Base-by-base conservation (phyloP, 1,284 basidiomycete species). In the Porphyrellus sp. region DNA sequence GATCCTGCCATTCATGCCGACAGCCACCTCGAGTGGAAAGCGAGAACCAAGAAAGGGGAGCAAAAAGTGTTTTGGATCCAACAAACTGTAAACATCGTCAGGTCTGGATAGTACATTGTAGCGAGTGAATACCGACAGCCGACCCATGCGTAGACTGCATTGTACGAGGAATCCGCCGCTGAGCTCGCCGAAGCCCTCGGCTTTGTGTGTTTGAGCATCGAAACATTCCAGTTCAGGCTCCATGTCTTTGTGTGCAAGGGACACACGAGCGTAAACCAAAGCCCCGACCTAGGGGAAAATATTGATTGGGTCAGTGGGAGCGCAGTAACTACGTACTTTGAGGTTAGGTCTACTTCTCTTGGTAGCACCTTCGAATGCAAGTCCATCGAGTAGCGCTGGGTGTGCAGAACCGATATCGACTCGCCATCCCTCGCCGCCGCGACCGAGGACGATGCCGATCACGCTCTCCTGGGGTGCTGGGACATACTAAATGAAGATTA, bases 141-240 rank as follows among this genome's bases (percentile, higher is more conserved):
- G 79, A 71, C 84, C 88, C 80, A 89, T 85, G 56, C 81, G 81
- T 42, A 93, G 70, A 63, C 86, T 89, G 62, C 88, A 90, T 52
- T 79, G 79, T 15, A 85, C 77, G 46, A 92, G 62, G 60, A 91
- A 91, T 2, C 91, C 91, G 9, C 83, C 85, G 55, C 85, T 88
- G 23, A 93, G 77, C 61, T 91, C 90, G 2, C 91, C 91, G 59
- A 88, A 93, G 0, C 89, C 91, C 57, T 87, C 86, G 0, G 89
- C 74, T 69, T 93, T 93, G 59, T 80, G 83, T 27, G 88, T 90
- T 60, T 91, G 86, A 4, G 89, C 88, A 63, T 93, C 88, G 62
- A 92, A 91, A 65, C 91, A 93, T 64, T 92, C 89, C 5, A 93
- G 73, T 62, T 93, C 91, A 2, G 91, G 91, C 48, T 93, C 91